Evolutionary conservation across 768 basidiomycete species (phyloP).

Genomic region (Terana coerulea): DNA sequence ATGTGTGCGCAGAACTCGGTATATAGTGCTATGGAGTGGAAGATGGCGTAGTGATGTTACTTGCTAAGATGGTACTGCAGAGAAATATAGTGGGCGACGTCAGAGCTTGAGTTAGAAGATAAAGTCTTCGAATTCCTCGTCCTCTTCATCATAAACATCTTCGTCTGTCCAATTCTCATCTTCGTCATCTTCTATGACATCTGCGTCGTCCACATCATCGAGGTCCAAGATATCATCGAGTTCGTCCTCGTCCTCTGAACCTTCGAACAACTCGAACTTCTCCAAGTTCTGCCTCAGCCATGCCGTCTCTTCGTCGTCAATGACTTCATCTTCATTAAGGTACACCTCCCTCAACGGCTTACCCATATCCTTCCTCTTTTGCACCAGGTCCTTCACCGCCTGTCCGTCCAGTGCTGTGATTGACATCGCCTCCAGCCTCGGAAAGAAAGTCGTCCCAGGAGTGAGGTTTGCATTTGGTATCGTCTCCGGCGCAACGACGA

Average conservation of each 20-base stretch:
- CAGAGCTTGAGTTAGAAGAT: not conserved
- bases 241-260: slow-evolving; percentile 41
- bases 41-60: too few relatives aligned
- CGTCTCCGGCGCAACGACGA: slow-evolving; percentile 18
- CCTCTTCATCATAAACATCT: slow-evolving; percentile 7
- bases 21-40: too few relatives aligned
- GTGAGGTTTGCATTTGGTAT: not conserved
- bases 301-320: slow-evolving; percentile 38
- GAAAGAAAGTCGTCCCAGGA: slow-evolving; percentile 20
- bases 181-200: slow-evolving; percentile 17
- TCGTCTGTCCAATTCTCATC: slow-evolving; percentile 17
- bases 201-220: slow-evolving; percentile 23
- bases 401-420: slow-evolving; percentile 41
- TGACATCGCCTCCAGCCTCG: slow-evolving; percentile 46
- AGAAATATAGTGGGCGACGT: not conserved
- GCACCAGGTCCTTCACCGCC: slow-evolving; percentile 42
- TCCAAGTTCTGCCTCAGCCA: slow-evolving; percentile 54
- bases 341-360: slow-evolving; percentile 42
- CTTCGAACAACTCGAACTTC: slow-evolving; percentile 51
- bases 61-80: not conserved
- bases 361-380: slow-evolving; percentile 37
- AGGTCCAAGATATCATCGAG: slow-evolving; percentile 17
- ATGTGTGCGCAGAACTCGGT: too few relatives aligned
- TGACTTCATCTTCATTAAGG: slow-evolving; percentile 41
- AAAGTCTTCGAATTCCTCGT: not conserved